Evolutionary conservation across 768 basidiomycete species (phyloP), one percentile per base, ranked within the genome.

Genomic region (Pleurotus pulmonarius): DNA sequence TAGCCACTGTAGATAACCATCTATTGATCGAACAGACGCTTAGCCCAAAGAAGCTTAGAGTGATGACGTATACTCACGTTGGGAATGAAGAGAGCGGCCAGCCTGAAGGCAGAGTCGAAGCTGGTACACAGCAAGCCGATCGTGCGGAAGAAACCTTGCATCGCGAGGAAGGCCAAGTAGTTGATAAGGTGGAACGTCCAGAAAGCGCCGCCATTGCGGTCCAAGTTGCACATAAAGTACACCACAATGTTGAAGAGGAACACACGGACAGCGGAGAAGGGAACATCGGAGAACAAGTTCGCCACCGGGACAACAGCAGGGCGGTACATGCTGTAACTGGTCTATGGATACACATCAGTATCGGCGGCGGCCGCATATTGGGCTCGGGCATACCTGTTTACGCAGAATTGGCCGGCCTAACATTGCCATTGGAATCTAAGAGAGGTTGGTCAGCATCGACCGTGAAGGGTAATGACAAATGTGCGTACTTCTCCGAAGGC

Each of bases 141-240:
- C 0, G 83, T 84, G 40, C 91, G 75, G 83, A 94, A 96, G 76
- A 94, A 90, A 0, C 85, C 88, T 69, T 90, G 88, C 84, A 94
- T 87, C 20, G 83, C 68, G 51, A 92, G 73, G 67, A 81, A 90
- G 1, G 83, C 80, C 22, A 82, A 16, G 58, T 87, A 88, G 49
- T 78, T 77, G 69, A 88, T 78, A 18, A 94, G 69, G 65, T 86
- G 84, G 73, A 80, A 85, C 15, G 86, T 78, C 61, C 68, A 81
- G 64, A 80, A 80, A 13, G 67, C 79, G 24, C 73, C 72, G 1
- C 67, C 78, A 5, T 73, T 70, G 18, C 67, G 64, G 64, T 79
- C 60, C 49, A 90, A 70, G 37, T 75, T 72, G 2, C 82, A 70
- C 74, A 90, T 82, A 73, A 90, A 87, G 66, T 90, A 90, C 8